phyloP scores from a whole-genome alignment of 2,329 filamentous ascomycete genomes.

The Hypomyces perniciosus region DNA sequence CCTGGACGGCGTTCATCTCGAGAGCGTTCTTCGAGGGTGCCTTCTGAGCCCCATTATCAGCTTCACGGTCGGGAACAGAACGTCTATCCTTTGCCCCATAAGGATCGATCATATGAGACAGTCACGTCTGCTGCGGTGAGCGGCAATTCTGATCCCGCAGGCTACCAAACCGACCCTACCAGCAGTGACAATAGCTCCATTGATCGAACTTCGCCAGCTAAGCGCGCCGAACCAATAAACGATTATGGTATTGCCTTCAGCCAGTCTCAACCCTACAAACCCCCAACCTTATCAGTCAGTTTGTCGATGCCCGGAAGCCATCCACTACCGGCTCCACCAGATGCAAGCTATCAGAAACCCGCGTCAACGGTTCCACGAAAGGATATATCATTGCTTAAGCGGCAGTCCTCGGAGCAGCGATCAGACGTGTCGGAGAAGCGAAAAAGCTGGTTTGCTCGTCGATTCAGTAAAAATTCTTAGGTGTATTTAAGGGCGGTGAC shows the following conservation, averaged over 20 bases:
- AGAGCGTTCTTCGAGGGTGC: slow-evolving; percentile 34
- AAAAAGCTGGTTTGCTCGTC: slow-evolving; percentile 82
- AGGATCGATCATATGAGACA: slow-evolving; percentile 81
- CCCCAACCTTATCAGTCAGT: slow-evolving; percentile 33
- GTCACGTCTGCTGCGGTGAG: slow-evolving; percentile 71
- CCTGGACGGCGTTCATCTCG: slow-evolving; percentile 10
- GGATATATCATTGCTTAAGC: slow-evolving; percentile 24
- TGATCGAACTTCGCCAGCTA: slow-evolving; percentile 60
- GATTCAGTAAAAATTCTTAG: slow-evolving; percentile 61
- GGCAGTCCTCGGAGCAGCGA: slow-evolving; percentile 23
- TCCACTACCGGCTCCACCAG: slow-evolving; percentile 21
- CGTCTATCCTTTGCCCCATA: slow-evolving; percentile 51
- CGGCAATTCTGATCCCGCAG: slow-evolving; percentile 68
- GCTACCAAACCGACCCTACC: slow-evolving; percentile 75
- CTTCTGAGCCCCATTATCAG: slow-evolving; percentile 41
- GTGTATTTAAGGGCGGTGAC: background rate
- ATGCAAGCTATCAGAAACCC: slow-evolving; percentile 15
- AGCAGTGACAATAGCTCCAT: slow-evolving; percentile 92
- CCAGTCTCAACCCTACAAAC: slow-evolving; percentile 37
- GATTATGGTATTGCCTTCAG: slow-evolving; percentile 59
- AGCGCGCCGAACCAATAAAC: slow-evolving; percentile 49
- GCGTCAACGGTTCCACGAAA: slow-evolving; percentile 23
- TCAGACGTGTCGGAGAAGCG: slow-evolving; percentile 56
- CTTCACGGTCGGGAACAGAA: slow-evolving; percentile 34
- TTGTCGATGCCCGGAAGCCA: slow-evolving; percentile 20